These are phyloP conservation scores for Ophiocordyceps camponoti-saundersi DNA, from an alignment of 2,329 filamentous ascomycete genomes.

Conservation along the genomic window DNA sequence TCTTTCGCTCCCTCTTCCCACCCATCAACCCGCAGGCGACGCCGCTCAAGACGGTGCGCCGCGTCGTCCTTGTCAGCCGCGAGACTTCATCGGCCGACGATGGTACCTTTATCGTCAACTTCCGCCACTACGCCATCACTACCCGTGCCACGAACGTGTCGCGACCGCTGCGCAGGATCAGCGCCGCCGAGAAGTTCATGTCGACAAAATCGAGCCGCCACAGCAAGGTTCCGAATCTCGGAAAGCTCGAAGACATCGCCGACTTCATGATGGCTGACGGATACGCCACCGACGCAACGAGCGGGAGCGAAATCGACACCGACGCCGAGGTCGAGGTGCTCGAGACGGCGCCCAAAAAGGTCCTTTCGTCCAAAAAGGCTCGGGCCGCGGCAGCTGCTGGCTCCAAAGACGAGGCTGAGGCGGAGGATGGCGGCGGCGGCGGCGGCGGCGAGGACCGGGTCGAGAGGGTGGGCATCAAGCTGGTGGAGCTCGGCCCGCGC, in stretches of 20 bases:
- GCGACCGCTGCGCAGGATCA: constrained; percentile 65
- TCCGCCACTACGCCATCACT: constrained; percentile 89
- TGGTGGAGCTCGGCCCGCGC: constrained; percentile 81
- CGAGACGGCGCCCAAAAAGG: constrained; percentile 44
- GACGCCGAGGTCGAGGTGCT: constrained; percentile 88
- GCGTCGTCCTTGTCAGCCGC: constrained; percentile 79
- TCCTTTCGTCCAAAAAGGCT: constrained; percentile 33
- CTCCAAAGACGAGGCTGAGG: constrained; percentile 21
- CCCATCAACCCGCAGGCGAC: constrained; percentile 86
- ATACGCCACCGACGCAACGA: constrained; percentile 72
- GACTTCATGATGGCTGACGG: constrained; percentile 81
- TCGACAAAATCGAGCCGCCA: constrained; percentile 44
- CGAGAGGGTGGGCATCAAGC: constrained; percentile 75
- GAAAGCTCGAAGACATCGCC: constrained; percentile 79
- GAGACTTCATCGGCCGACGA: constrained; percentile 44
- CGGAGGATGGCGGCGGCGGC: constrained; percentile 3
- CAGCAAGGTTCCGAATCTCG: constrained; percentile 65
- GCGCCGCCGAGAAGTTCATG: constrained; percentile 68
- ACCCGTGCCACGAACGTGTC: constrained; percentile 76
- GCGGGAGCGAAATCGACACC: constrained; percentile 82
- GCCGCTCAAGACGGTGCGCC: constrained; percentile 78
- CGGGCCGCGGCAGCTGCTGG: constrained; percentile 19
- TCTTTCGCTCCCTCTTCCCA: constrained; percentile 93
- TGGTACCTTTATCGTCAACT: constrained; percentile 64
- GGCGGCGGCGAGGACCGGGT: constrained; percentile 36